Percentiles rank a stretch among this genome's conserved stretches.
Evolutionary conservation across 495 filamentous ascomycete species (phyloP).

Genomic region (Aspergillus mulundensis): DNA sequence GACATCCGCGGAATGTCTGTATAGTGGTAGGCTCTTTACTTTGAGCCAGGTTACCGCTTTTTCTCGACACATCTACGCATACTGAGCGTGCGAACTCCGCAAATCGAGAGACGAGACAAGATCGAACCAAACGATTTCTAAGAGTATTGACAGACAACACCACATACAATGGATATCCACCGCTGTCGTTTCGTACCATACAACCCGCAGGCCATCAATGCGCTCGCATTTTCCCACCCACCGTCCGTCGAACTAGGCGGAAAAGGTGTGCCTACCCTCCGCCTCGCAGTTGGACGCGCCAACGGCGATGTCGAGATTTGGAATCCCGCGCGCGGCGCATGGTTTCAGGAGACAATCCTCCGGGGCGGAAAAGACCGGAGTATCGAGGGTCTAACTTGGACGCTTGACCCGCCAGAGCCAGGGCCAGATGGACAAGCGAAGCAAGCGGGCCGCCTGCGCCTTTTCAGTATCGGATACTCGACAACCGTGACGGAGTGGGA

Average conservation of each 20-base stretch:
- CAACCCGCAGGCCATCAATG: slow-evolving; percentile 87
- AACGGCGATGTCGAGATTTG: slow-evolving; percentile 98
- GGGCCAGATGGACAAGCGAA: slow-evolving; percentile 57
- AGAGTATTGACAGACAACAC: background rate
- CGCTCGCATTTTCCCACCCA: slow-evolving; percentile 86
- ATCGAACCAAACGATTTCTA: background rate
- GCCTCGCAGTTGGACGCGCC: slow-evolving; percentile 84
- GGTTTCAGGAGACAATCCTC: slow-evolving; percentile 86
- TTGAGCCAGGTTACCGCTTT: slow-evolving; percentile 22
- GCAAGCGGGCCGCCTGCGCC: slow-evolving; percentile 67
- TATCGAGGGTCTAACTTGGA: slow-evolving; percentile 89
- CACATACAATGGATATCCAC: slow-evolving; percentile 80
- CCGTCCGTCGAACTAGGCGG: slow-evolving; percentile 50
- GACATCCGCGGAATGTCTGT: slow-evolving; percentile 30
- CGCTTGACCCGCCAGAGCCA: slow-evolving; percentile 72
- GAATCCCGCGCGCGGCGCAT: slow-evolving; percentile 82
- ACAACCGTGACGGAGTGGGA: slow-evolving; percentile 93
- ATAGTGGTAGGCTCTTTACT: slow-evolving; percentile 29
- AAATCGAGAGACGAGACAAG: background rate
- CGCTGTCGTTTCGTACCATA: slow-evolving; percentile 96
- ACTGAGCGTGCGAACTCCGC: slow-evolving; percentile 6
- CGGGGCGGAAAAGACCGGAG: slow-evolving; percentile 80
- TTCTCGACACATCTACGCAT: slow-evolving; percentile 15
- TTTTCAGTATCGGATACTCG: slow-evolving; percentile 97
- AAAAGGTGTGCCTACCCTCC: slow-evolving; percentile 54